Percentiles rank a stretch among this genome's conserved stretches.
These are phyloP conservation scores for Vaccinium myrtillus DNA, from an alignment of 148 eudicot genomes.

Conservation along the genomic window DNA sequence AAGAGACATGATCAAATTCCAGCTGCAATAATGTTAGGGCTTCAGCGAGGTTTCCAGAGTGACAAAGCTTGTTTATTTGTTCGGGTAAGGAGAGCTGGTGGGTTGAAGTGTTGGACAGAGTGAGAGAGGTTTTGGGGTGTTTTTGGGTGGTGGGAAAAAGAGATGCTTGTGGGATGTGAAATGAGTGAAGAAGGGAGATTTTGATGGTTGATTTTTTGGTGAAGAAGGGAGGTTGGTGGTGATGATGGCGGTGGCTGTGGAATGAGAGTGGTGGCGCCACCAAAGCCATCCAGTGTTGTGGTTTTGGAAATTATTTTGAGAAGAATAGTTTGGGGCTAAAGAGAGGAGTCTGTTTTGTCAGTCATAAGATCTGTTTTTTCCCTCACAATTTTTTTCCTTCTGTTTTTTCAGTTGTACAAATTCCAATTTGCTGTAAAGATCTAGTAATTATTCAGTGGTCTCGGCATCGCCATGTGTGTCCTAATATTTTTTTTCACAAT, in stretches of 20 bases:
- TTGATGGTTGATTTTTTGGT: neutral
- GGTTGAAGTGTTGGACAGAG: neutral
- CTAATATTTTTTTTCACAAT: no score
- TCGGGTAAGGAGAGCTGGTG: slow-evolving; percentile 12
- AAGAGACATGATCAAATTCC: slow-evolving; percentile 3
- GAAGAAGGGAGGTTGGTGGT: neutral
- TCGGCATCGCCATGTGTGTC: no score
- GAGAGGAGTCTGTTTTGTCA: neutral
- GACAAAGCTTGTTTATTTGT: slow-evolving; percentile 21
- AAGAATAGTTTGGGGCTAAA: neutral
- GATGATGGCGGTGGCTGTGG: neutral
- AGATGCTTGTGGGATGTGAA: slow-evolving; percentile 9
- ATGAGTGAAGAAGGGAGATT: neutral
- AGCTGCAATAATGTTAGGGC: slow-evolving; percentile 29
- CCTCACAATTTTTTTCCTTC: no score
- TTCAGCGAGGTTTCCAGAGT: slow-evolving; percentile 29
- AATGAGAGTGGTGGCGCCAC: slow-evolving; percentile 17
- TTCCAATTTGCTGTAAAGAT: no score
- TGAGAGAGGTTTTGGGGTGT: neutral
- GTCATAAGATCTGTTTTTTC: neutral
- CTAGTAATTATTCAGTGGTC: no score
- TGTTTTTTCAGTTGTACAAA: no score
- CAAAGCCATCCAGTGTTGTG: slow-evolving; percentile 20
- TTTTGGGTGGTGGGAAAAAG: slow-evolving; percentile 11
- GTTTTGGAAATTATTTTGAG: neutral